Conservation (phyloP, 116 monocot species). For the Iris pallida region DNA sequence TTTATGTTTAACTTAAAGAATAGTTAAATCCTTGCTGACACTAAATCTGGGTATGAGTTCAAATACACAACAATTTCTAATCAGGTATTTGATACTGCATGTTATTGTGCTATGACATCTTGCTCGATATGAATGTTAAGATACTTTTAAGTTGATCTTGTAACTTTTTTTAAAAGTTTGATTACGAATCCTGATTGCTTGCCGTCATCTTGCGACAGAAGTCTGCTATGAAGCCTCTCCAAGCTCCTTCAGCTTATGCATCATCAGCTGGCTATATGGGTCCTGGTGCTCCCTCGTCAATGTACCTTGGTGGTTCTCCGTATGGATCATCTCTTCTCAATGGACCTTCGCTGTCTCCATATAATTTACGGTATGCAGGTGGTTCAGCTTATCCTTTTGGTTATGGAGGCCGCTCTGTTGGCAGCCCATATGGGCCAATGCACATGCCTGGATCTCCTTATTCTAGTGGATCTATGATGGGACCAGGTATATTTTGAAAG, state of each 20-base stretch:
- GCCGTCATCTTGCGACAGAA: constrained; percentile 36
- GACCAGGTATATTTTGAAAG: constrained; percentile 23
- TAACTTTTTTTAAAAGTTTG: too few relatives aligned
- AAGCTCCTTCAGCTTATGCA: constrained; percentile 35
- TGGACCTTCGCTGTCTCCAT: constrained; percentile 55
- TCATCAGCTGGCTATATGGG: constrained; percentile 52
- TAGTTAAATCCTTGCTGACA: too few relatives aligned
- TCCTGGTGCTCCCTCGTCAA: constrained; percentile 52
- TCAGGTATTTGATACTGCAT: too few relatives aligned
- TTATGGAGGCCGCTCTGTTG: constrained; percentile 41
- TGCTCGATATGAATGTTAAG: too few relatives aligned
- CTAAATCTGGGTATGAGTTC: too few relatives aligned
- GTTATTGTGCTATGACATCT: too few relatives aligned
- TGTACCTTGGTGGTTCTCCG: constrained; percentile 65
- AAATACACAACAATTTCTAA: too few relatives aligned
- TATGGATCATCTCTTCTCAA: constrained; percentile 53
- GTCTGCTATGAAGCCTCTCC: constrained; percentile 50
- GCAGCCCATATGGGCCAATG: constrained; percentile 79
- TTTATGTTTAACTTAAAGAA: too few relatives aligned
- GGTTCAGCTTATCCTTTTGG: constrained; percentile 64
- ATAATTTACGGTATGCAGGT: constrained; percentile 60
- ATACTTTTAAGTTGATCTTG: too few relatives aligned
- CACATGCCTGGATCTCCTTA: constrained; percentile 73
- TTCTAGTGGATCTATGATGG: constrained; percentile 62
- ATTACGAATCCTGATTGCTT: background rate